Conservation (phyloP, 1,284 basidiomycete species). For the Cutaneotrichosporon mucoides region DNA sequence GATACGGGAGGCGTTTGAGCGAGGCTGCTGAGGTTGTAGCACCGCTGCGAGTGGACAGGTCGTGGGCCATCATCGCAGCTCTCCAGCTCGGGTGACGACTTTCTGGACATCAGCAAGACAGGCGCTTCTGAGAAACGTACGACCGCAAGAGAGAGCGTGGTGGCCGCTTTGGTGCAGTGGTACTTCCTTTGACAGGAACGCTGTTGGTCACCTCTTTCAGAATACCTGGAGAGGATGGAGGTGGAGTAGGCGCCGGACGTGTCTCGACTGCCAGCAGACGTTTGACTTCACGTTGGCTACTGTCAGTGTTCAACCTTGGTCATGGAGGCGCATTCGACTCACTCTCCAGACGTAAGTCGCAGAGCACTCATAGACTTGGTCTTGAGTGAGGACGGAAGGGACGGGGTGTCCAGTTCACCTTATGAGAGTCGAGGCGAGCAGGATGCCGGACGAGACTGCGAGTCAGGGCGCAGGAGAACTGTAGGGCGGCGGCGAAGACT, state of each 20-base stretch:
- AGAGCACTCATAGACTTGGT: background rate
- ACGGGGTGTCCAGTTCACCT: too few relatives aligned
- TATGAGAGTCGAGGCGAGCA: background rate
- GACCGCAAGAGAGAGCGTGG: too few relatives aligned
- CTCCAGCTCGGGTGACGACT: too few relatives aligned
- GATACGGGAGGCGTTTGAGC: background rate
- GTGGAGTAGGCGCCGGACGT: background rate
- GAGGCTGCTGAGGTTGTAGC: background rate
- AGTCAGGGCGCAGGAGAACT: background rate
- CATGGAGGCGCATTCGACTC: background rate
- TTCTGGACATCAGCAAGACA: too few relatives aligned
- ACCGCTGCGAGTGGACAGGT: background rate
- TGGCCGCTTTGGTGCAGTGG: too few relatives aligned
- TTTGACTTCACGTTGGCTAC: background rate
- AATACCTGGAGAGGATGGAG: too few relatives aligned
- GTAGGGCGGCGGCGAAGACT: background rate
- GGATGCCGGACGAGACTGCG: background rate
- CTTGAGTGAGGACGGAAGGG: background rate
- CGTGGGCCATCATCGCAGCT: too few relatives aligned
- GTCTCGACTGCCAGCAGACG: background rate
- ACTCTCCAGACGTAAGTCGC: background rate
- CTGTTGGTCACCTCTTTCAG: background rate
- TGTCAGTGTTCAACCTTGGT: background rate
- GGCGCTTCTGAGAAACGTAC: too few relatives aligned
- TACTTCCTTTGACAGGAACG: too few relatives aligned